A percentile compares a stretch with the other conserved stretches of the same genome.
Conservation (phyloP, 441 rosid genomes). For the Daphne laureola region DNA sequence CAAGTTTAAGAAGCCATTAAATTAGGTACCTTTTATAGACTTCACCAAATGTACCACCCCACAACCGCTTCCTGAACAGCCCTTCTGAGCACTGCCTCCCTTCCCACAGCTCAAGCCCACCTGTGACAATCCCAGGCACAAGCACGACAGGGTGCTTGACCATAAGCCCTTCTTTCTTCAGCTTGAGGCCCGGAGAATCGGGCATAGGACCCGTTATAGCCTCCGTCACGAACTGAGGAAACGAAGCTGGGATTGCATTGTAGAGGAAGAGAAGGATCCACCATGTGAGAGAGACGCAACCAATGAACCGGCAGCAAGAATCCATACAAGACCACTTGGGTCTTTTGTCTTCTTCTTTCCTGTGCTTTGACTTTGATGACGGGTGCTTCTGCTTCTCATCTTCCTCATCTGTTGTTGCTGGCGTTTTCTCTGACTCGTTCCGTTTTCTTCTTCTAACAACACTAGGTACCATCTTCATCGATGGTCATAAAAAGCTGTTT, state of each 20-base stretch:
- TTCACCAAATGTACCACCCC: conserved; percentile 97
- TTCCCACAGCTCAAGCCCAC: conserved; percentile 96
- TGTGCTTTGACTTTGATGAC: conserved; percentile 13
- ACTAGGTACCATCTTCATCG: conserved; percentile 35
- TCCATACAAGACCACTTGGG: conserved; percentile 74
- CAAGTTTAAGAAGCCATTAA: neutral
- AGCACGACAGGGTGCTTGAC: conserved; percentile 87
- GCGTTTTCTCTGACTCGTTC: conserved; percentile 20
- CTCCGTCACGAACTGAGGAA: conserved; percentile 81
- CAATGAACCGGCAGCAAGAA: conserved; percentile 81
- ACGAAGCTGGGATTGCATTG: conserved; percentile 81
- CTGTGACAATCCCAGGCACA: conserved; percentile 92
- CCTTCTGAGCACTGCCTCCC: conserved; percentile 86
- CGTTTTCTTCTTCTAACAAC: conserved; percentile 43
- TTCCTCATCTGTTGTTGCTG: conserved; percentile 15
- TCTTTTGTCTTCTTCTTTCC: conserved; percentile 11
- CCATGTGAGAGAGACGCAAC: conserved; percentile 70
- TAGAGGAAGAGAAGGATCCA: conserved; percentile 75
- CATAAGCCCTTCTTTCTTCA: conserved; percentile 64
- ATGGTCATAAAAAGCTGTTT: neutral
- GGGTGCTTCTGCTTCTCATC: conserved; percentile 21
- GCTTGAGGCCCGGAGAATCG: conserved; percentile 80
- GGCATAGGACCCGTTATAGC: conserved; percentile 83
- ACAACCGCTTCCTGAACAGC: conserved; percentile 77
- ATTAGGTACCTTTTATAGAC: conserved; percentile 65